phyloP scores from a whole-genome alignment of 2,329 filamentous ascomycete species.

The Fusarium albidum region DNA sequence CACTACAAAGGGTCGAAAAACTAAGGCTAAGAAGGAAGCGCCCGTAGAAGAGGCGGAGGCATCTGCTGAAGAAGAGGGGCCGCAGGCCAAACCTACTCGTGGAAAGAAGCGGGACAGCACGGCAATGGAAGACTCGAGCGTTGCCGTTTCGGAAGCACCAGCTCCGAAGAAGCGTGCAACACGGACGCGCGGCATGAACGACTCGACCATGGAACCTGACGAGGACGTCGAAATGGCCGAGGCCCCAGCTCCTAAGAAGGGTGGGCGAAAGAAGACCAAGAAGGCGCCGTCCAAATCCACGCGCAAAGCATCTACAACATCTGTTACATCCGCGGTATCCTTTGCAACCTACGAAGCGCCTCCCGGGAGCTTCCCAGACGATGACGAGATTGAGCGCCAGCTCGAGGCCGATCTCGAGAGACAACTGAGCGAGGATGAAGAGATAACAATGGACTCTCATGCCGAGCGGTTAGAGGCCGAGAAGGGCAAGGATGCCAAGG shows the following conservation, averaged over 20 bases:
- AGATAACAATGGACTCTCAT: slow-evolving; percentile 56
- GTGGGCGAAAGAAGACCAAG: slow-evolving; percentile 49
- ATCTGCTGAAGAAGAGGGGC: slow-evolving; percentile 30
- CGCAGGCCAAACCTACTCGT: slow-evolving; percentile 49
- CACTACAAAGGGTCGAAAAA: slow-evolving; percentile 40
- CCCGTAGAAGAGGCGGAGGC: slow-evolving; percentile 52
- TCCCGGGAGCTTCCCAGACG: slow-evolving; percentile 58
- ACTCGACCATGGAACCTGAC: slow-evolving; percentile 47
- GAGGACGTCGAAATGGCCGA: slow-evolving; percentile 54
- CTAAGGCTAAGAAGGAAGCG: slow-evolving; percentile 61
- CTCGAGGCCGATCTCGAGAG: slow-evolving; percentile 71
- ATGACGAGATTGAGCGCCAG: slow-evolving; percentile 72
- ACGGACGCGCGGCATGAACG: slow-evolving; percentile 57
- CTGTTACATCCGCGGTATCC: slow-evolving; percentile 61
- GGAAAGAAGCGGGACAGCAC: slow-evolving; percentile 72
- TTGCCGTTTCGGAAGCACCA: slow-evolving; percentile 55
- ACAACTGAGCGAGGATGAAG: slow-evolving; percentile 62
- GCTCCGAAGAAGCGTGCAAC: slow-evolving; percentile 68
- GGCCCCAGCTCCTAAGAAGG: slow-evolving; percentile 41
- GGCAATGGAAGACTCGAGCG: slow-evolving; percentile 59
- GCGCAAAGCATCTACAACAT: slow-evolving; percentile 55
- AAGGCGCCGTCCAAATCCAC: slow-evolving; percentile 51
- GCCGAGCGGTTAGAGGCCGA: slow-evolving; percentile 50
- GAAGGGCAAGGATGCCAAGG: slow-evolving; percentile 40
- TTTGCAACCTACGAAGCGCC: slow-evolving; percentile 53